Evolutionary conservation across 352 stramenopile genomes (phyloP), one percentile per base, ranked within the genome.

Genomic region (Globisporangium cystogenes): DNA sequence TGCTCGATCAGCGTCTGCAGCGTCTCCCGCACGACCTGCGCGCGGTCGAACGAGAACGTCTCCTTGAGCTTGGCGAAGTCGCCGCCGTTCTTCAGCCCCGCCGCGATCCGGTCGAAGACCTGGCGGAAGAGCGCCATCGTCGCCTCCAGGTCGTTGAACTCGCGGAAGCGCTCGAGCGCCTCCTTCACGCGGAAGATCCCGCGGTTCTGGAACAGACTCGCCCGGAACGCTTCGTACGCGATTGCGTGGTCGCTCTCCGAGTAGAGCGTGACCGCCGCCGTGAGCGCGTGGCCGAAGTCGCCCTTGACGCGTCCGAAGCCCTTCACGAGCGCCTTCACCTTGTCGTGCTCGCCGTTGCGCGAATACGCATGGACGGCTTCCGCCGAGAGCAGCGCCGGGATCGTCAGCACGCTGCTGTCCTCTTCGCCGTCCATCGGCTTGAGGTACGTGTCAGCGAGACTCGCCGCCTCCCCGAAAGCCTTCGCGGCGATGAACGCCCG

Each of bases 271-370:
- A 68, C 48, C 10, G 62, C 61, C 27, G 62, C 50, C 37, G 59
- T 58, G 10, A 87, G 51, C 10, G 70, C 76, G 33, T 62, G 58
- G 10, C 53, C 57, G 36, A 74, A 64, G 8, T 71, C 43, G 8
- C 59, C 59, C n/a, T 73, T 62, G 8, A 72, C 55, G 23, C 53
- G 43, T 12, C 37, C 41, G 41, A 88, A 86, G 5, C 70, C 72
- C 7, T 59, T 58, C 21, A 90, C 20, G 23, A 90, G 58, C 7
- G 54, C 66, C 10, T 62, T 51, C 8, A 88, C 60, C 60, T 87
- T 86, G 43, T 72, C 47, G 21, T 72, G 55, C 16, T 85, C 65
- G 24, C 61, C 62, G 20, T 63, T 80, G 10, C 55, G 57, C 0
- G 72, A 59, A 45, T 76, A 87, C 11, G 68, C 62, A 5, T 61